Evolutionary conservation across 352 stramenopile species (phyloP), one percentile per base, ranked within the genome.

Genomic region (Albugo laibachii): DNA sequence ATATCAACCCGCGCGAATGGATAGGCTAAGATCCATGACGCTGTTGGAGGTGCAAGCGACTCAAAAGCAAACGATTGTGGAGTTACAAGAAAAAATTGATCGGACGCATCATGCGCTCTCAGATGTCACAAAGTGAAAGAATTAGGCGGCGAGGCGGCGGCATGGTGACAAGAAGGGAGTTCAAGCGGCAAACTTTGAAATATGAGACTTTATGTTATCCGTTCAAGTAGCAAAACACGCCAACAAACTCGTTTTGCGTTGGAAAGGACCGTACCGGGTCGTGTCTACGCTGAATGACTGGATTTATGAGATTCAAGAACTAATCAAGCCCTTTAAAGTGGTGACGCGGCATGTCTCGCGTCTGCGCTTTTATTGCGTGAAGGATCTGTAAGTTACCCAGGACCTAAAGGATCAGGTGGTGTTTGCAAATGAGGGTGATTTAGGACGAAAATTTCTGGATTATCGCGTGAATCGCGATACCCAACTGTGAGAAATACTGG

Each of bases 401-500:
- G 36, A 41, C 36, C 36, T 41, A 14, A 41, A 41, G 36, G 36
- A 14, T 16, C 36, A 41, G 16, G 36, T 16, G 14, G 16, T 41
- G 14, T 41, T 14, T 16, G 16, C 14, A 14, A 14, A 41, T 14
- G 14, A 14, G 36, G 16, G 14, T 41, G 14, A 14, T 16, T 16
- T 14, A 41, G 36, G 14, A 16, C 14, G 16, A 41, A 14, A 14
- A 16, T 41, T 41, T 16, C 36, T 41, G 36, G 36, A 41, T 41
- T 14, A 14, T 41, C 36, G 36, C 14, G 16, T 41, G 14, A 41
- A 41, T 16, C 14, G 16, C 14, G 36, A 41, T 41, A n/a, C n/a
- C n/a, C n/a, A n/a, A n/a, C 36, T 14, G 36, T 59, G 52, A 45
- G 31, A 63, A 36, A 18, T 63, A 14, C 24, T 44, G 5, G 49